Evolutionary conservation across 179 eudicot genomes (phyloP).

Genomic region (Gypsophila paniculata): DNA sequence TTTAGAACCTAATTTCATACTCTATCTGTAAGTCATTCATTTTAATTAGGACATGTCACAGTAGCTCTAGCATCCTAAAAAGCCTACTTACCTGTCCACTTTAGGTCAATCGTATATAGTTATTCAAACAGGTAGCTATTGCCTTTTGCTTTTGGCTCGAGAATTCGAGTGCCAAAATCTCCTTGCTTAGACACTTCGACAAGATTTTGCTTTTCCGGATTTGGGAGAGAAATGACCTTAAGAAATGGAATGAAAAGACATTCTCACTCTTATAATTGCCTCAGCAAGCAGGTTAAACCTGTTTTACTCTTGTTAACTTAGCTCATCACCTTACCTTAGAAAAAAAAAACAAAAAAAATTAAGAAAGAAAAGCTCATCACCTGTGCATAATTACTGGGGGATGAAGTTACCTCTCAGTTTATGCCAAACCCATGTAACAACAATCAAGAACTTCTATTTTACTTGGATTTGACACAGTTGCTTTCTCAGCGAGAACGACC

Average conservation of each 20-base stretch:
- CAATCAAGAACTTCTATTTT: background rate
- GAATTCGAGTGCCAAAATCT: background rate
- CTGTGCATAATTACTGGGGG: background rate
- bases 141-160: background rate
- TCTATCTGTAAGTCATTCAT: no score
- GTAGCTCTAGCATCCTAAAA: background rate
- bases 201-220: background rate
- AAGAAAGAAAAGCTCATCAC: no score
- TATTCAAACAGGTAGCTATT: background rate
- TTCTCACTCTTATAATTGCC: background rate
- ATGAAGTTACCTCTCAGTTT: background rate
- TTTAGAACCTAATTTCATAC: background rate
- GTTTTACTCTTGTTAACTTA: background rate
- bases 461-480: slow-evolving; percentile 4
- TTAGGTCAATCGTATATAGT: background rate
- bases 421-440: background rate
- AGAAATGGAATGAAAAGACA: background rate
- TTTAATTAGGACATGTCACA: background rate
- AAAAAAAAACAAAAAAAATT: no score
- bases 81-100: background rate
- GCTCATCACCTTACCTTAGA: background rate
- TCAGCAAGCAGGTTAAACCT: background rate
- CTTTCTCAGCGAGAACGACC: background rate
- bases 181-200: background rate
- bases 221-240: background rate